phyloP scores from a whole-genome alignment of 1,139 yeast genomes.

The Pichia sp. region DNA sequence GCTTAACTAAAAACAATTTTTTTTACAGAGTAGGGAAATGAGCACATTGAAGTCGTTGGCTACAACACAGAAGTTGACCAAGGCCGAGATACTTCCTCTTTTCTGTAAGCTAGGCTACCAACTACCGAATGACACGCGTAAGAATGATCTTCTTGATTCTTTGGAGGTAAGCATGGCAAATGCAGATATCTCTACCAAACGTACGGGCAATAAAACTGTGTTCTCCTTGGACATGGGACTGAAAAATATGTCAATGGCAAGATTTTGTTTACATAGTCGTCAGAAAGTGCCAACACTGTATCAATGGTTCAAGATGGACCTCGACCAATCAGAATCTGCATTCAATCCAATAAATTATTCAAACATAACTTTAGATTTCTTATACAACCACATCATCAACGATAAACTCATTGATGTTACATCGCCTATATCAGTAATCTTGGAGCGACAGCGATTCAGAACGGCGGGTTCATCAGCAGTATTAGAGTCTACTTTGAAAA shows the following conservation, averaged over 20 bases:
- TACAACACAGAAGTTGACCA: constrained; percentile 9
- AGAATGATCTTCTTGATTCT: constrained; percentile 14
- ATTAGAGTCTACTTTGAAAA: constrained; percentile 47
- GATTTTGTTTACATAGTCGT: constrained; percentile 13
- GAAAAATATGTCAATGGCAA: constrained; percentile 40
- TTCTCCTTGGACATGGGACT: constrained; percentile 44
- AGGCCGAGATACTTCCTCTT: constrained; percentile 8
- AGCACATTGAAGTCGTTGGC: not conserved
- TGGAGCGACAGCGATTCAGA: constrained; percentile 56
- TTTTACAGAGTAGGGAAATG: not conserved
- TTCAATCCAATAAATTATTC: constrained; percentile 30
- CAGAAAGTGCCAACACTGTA: constrained; percentile 32
- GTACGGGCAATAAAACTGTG: constrained; percentile 17
- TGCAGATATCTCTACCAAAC: not conserved
- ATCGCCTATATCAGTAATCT: constrained; percentile 25
- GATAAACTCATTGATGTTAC: not conserved
- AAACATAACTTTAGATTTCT: constrained; percentile 21
- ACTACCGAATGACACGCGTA: constrained; percentile 16
- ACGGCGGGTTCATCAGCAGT: constrained; percentile 44
- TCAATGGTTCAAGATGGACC: constrained; percentile 44
- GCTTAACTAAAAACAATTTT: not conserved
- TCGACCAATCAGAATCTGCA: constrained; percentile 22
- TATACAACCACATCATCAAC: constrained; percentile 17
- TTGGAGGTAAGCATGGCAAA: constrained; percentile 7
- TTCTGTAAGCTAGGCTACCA: constrained; percentile 23